Percentiles rank a stretch among this genome's conserved stretches.
Conservation (phyloP, 2,329 filamentous ascomycete species). For the Diaporthe citri region DNA sequence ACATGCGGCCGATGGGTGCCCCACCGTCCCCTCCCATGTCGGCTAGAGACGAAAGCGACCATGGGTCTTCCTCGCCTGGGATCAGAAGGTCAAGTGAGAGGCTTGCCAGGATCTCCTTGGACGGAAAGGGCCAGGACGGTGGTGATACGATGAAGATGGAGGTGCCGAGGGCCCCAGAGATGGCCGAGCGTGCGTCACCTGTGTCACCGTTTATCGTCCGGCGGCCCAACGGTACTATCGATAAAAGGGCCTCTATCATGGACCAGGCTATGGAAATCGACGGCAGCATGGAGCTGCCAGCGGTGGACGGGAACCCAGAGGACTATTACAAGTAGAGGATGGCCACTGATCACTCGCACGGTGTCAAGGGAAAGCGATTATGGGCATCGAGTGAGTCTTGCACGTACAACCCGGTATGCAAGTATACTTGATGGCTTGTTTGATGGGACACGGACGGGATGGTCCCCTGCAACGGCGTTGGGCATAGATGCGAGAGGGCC, state of each 20-base stretch:
- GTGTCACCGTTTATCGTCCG: slow-evolving; percentile 38
- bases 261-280: slow-evolving; percentile 40
- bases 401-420: not conserved
- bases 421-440: not conserved
- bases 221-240: slow-evolving; percentile 33
- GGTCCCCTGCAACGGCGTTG: not conserved
- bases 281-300: slow-evolving; percentile 30
- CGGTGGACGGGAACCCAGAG: slow-evolving; percentile 34
- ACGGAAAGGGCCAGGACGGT: not conserved
- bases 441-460: not conserved
- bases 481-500: not conserved
- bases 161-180: slow-evolving; percentile 34
- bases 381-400: not conserved
- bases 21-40: slow-evolving; percentile 37
- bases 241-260: slow-evolving; percentile 37
- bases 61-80: slow-evolving; percentile 23
- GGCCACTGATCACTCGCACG: not conserved
- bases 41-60: slow-evolving; percentile 26
- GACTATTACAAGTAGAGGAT: slow-evolving; percentile 36
- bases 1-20: slow-evolving; percentile 13
- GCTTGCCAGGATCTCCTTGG: slow-evolving; percentile 37
- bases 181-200: slow-evolving; percentile 35
- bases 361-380: not conserved
- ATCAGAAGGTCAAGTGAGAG: slow-evolving; percentile 36
- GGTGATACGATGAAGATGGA: not conserved